Percentiles rank a stretch among this genome's conserved stretches.
Evolutionary conservation across 257 asterid genomes (phyloP).

Genomic region (Eucommia ulmoides): DNA sequence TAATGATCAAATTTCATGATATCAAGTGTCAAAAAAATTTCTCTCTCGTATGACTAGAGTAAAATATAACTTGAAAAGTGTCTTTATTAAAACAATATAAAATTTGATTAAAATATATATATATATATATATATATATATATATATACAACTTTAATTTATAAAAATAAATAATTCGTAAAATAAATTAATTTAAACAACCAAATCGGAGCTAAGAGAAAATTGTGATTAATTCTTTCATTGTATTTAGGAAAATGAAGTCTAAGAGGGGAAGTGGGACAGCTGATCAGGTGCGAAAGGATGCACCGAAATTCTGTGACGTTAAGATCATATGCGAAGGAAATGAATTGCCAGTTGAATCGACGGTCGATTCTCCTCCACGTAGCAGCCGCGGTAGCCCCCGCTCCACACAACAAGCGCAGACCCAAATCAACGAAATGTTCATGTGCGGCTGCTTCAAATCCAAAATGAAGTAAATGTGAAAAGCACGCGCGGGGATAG

Average conservation of each 20-base stretch:
- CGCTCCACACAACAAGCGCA: slow-evolving; percentile 7
- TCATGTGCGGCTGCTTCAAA: slow-evolving; percentile 34
- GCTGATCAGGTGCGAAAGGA: slow-evolving; percentile 32
- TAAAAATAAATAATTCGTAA: too few relatives aligned
- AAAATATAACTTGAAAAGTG: too few relatives aligned
- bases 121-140: too few relatives aligned
- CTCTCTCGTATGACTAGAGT: too few relatives aligned
- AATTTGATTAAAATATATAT: too few relatives aligned
- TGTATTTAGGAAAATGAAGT: slow-evolving; percentile 33
- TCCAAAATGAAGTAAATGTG: background rate
- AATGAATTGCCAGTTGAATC: slow-evolving; percentile 30
- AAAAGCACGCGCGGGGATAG: background rate
- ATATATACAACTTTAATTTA: too few relatives aligned
- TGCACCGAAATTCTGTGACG: slow-evolving; percentile 60
- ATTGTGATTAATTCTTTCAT: too few relatives aligned
- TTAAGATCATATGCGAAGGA: slow-evolving; percentile 69
- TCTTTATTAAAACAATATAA: too few relatives aligned
- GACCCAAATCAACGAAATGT: slow-evolving; percentile 6
- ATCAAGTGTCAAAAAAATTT: too few relatives aligned
- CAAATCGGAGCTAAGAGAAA: too few relatives aligned
- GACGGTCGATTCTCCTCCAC: slow-evolving; percentile 22
- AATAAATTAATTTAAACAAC: too few relatives aligned
- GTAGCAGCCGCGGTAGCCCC: slow-evolving; percentile 7
- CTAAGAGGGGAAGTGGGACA: slow-evolving; percentile 28
- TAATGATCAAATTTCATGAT: too few relatives aligned